Evolutionary conservation across 169 alveolate species (phyloP), one percentile per base, ranked within the genome.

Genomic region (Fabrea salina): DNA sequence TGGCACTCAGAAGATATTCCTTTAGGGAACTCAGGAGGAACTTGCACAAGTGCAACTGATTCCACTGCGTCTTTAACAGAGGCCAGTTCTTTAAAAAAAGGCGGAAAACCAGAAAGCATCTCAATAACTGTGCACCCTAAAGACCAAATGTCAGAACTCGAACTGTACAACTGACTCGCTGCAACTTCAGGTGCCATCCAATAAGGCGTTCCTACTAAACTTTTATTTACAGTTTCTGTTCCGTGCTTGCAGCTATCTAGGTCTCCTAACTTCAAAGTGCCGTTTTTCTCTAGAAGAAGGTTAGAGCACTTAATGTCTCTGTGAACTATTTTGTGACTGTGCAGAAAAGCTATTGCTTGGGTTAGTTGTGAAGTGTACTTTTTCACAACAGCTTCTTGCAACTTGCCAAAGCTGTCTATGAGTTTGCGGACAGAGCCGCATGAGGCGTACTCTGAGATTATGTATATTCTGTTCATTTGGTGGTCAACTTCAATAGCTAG

Each of bases 101-200:
- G 95, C 8, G 95, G 95, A 35, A 84, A 85, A 0, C 93, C 91
- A n/a, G 95, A 91, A 22, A 87, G 80, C 83, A 94, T 84, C 79
- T 94, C 96, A 8, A 90, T 82, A 25, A 94, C 85, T 6, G 94
- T 90, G 67, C 97, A 90, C 30, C 95, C 97, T 67, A 91, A 64
- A 40, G 94, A 86, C 95, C 96, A 91, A 25, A 86, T 87, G 78
- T 91, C 97, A 3, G 95, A 90, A 79, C 78, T 81, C 49, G 72
- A 75, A 59, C 91, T 82, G 89, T 64, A 89, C 25, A 87, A 35
- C 19, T 74, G 30, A 16, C 22, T 25, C 4, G 75, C 35, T n/a
- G 75, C 82, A 5, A 82, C 85, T 79, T 85, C 91, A 11, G 91
- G 91, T 5, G 89, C 86, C 91, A 91, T 91, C 94, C 96, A 91